These are phyloP conservation scores for Mucor saturninus DNA, from an alignment of 371 early-diverging fungal genomes.

Conservation along the genomic window DNA sequence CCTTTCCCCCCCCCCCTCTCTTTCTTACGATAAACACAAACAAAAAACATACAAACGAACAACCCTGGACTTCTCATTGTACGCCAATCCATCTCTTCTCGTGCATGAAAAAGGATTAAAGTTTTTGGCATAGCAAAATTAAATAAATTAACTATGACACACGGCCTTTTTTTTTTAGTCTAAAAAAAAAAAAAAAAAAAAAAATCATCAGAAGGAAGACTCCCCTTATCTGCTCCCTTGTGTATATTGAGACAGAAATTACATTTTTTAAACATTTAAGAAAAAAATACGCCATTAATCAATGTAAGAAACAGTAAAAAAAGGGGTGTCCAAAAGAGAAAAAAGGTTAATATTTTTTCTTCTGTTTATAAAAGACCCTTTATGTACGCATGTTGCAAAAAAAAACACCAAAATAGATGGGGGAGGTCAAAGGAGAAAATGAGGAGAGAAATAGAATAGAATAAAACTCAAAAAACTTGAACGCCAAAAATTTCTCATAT, in stretches of 20 bases:
- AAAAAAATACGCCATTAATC: background rate
- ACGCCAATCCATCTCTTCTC: background rate
- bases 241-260: too few relatives aligned
- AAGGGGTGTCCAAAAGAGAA: conserved; percentile 2
- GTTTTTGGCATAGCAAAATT: background rate
- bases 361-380: background rate
- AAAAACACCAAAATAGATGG: too few relatives aligned
- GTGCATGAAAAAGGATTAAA: background rate
- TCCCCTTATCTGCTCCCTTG: too few relatives aligned
- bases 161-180: conserved; percentile 1
- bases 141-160: conserved; percentile 1
- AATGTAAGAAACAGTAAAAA: too few relatives aligned
- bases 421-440: too few relatives aligned
- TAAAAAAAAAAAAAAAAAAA: too few relatives aligned
- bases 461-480: too few relatives aligned
- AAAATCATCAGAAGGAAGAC: too few relatives aligned
- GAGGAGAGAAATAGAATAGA: too few relatives aligned
- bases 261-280: background rate
- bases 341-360: background rate
- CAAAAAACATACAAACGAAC: background rate
- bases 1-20: too few relatives aligned
- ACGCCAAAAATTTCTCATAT: too few relatives aligned
- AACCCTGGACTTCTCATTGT: conserved; percentile 4
- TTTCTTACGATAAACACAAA: background rate
- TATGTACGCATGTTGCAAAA: too few relatives aligned